A percentile compares a stretch with the other conserved stretches of the same genome.
Evolutionary conservation across 768 basidiomycete genomes (phyloP).

Genomic region (Lenzites betulinus): DNA sequence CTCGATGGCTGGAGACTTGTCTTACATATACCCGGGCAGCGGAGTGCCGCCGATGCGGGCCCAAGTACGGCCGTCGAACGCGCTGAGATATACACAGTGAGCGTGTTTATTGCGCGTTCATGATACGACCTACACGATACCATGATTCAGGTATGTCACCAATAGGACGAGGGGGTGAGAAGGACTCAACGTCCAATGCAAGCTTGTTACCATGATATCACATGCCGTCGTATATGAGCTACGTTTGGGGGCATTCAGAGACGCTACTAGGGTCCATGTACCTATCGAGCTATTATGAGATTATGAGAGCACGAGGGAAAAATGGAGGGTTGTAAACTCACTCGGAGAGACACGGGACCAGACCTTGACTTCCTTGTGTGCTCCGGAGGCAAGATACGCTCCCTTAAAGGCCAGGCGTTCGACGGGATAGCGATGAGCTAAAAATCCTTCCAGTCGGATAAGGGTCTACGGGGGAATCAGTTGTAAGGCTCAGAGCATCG

Average conservation of each 20-base stretch:
- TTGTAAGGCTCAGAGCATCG: background rate
- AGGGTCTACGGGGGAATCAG: background rate
- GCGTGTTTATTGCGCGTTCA: background rate
- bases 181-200: background rate
- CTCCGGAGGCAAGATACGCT: background rate
- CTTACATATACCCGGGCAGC: background rate
- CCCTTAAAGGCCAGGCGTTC: background rate
- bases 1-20: too few relatives aligned
- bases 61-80: background rate
- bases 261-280: background rate
- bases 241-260: background rate
- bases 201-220: background rate
- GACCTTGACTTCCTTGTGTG: background rate
- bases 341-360: background rate
- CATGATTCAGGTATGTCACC: background rate
- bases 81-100: background rate
- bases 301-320: background rate
- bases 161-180: background rate
- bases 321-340: background rate
- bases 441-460: background rate
- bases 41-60: background rate
- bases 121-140: background rate
- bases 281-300: background rate
- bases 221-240: background rate
- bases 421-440: background rate